Evolutionary conservation across 768 basidiomycete species (phyloP), one percentile per base, ranked within the genome.

Genomic region (Tricholoma bakamatsutake): DNA sequence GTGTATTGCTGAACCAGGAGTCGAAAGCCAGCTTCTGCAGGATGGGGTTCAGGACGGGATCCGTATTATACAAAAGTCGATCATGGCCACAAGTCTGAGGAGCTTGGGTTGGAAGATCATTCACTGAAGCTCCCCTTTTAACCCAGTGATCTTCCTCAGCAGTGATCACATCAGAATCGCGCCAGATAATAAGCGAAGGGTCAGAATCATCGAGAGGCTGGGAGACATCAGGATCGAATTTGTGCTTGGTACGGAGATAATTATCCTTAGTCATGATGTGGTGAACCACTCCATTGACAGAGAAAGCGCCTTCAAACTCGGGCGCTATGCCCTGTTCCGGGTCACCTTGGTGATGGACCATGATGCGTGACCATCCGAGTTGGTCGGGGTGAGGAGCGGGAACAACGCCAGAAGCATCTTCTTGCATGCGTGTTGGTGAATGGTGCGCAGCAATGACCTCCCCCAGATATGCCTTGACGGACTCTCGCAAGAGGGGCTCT

Each of bases 311-410:
- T 64, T 90, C 88, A 62, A 84, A 90, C 8, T 80, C 68, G 15
- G 87, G 86, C 3, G 81, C 68, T 42, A 75, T 64, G 30, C 76
- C 79, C 24, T 64, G 62, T 27, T 66, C 66, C 27, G 71, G 68
- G 62, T 86, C 79, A 30, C 80, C 80, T 61, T 85, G 79, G 62
- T 84, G 69, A 66, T 89, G 82, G 3, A 91, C 78, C 69, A 86
- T 81, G 60, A 94, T 83, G 18, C 87, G 83, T 15, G 89, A 90
- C 82, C 86, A 88, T 24, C 92, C 92, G 10, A 87, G 74, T 40
- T 79, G 78, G 28, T 75, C 69, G 9, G 76, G 68, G 56, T 76
- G 76, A 46, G 77, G 65, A 51, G 65, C 68, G 37, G 72, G 76
- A 4, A 77, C 62, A 21, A 80, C 78, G 46, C 82, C 78, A 5